Base-by-base conservation (phyloP, 352 stramenopile species). In the Pythium graminicola region DNA sequence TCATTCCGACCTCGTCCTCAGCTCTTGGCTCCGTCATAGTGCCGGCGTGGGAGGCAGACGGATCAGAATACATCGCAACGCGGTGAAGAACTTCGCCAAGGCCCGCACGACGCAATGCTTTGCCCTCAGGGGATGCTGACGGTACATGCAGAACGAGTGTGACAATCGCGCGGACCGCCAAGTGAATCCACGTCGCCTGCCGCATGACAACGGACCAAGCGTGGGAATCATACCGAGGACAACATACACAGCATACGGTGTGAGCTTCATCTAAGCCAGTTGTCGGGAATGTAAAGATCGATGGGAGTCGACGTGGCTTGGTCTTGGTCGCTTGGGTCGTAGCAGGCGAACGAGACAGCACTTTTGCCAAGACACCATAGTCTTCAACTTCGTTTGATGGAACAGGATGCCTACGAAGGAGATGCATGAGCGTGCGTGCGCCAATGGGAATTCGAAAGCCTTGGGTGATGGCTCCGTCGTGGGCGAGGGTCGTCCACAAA, bases 311-410 rank as follows among this genome's bases (percentile, higher is more conserved):
- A 10, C 31, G 49, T 4, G 56, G 49, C 17, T 60, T 39, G 35
- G 17, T 23, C 10, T 4, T 41, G n/a, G 23, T 24, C 9, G 32
- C 31, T 42, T 48, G n/a, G 23, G 22, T 14, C 31, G 31, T 36
- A 14, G 9, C 31, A 14, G 9, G 31, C 31, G 9, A 9, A 36
- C 31, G 31, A 36, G 9, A 47, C 40, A 8, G 9, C 14, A 47
- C 4, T 66, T n/a, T n/a, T n/a, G n/a, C 23, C 5, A 48, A 24
- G 4, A 50, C 50, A 5, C 42, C 45, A 29, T 64, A 46, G 19
- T 84, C 77, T n/a, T 68, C 65, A 11, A 74, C 46, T 63, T 86
- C 77, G 17, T 85, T 69, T 1, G 45, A 53, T 3, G 77, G 77
- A 13, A 86, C n/a, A 2, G 28, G 11, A 5, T 62, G 43, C 19